Evolutionary conservation across 1,284 basidiomycete genomes (phyloP).

Genomic region (Coriolopsis trogii): DNA sequence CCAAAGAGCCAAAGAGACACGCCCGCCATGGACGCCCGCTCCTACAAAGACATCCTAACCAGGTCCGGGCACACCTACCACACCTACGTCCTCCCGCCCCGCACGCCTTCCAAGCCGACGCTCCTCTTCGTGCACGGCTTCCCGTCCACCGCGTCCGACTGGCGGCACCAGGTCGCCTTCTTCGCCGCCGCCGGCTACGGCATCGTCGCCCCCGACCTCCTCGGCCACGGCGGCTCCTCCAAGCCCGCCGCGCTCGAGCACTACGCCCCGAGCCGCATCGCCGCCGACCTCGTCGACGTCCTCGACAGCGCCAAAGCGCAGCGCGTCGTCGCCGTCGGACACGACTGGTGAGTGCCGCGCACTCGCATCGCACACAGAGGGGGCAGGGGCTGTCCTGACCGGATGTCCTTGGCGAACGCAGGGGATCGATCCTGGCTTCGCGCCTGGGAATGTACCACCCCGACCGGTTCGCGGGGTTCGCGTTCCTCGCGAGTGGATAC

Average conservation of each 20-base stretch:
- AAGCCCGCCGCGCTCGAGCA: constrained; percentile 46
- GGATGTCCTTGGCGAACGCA: constrained; percentile 18
- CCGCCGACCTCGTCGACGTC: constrained; percentile 50
- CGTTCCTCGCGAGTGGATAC: constrained; percentile 46
- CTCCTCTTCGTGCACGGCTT: constrained; percentile 54
- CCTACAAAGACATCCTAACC: constrained; percentile 39
- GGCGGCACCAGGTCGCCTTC: constrained; percentile 47
- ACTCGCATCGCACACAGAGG: not conserved
- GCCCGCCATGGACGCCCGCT: constrained; percentile 31
- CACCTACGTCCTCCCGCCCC: constrained; percentile 35
- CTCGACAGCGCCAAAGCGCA: constrained; percentile 42
- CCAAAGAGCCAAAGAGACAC: too few species aligned
- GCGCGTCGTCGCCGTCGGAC: constrained; percentile 46
- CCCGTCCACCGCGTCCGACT: constrained; percentile 47
- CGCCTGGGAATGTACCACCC: constrained; percentile 42
- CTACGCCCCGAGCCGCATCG: constrained; percentile 44
- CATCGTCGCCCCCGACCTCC: constrained; percentile 55
- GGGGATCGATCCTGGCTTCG: constrained; percentile 42
- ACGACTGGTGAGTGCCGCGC: constrained; percentile 46
- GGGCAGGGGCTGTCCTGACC: not conserved
- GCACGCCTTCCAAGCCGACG: constrained; percentile 34
- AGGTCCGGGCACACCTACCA: constrained; percentile 44
- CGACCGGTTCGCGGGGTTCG: constrained; percentile 44
- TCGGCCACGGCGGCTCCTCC: constrained; percentile 56
- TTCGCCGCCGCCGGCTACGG: constrained; percentile 49